Conservation (phyloP, 1,139 yeast genomes). For the Pneumocystis carinii region DNA sequence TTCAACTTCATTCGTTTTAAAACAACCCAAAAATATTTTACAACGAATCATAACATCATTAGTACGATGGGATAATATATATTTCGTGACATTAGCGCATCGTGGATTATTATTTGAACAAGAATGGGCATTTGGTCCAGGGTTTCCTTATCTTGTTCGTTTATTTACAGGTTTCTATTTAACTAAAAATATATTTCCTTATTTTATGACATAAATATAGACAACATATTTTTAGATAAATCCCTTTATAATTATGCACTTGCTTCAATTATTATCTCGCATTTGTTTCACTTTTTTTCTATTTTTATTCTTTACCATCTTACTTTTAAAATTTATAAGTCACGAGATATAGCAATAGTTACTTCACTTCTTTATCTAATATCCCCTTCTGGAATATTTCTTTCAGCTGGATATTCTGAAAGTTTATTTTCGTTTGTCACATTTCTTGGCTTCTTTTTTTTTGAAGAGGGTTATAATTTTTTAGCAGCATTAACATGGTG, state of each 20-base stretch:
- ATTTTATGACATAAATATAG: not conserved
- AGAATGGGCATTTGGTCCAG: slow-evolving; percentile 75
- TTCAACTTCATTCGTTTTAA: not conserved
- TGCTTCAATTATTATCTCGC: slow-evolving; percentile 27
- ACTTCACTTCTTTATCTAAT: slow-evolving; percentile 38
- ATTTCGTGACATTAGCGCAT: slow-evolving; percentile 45
- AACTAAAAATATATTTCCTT: not conserved
- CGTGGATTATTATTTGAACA: slow-evolving; percentile 53
- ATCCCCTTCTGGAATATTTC: slow-evolving; percentile 71
- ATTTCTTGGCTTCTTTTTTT: slow-evolving; percentile 41
- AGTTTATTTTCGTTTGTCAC: slow-evolving; percentile 52
- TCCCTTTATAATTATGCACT: not conserved
- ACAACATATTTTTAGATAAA: not conserved
- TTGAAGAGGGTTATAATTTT: slow-evolving; percentile 30
- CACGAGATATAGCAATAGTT: slow-evolving; percentile 25
- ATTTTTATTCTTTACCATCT: slow-evolving; percentile 35
- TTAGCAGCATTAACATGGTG: slow-evolving; percentile 47
- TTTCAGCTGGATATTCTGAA: slow-evolving; percentile 66
- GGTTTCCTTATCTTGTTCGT: slow-evolving; percentile 34
- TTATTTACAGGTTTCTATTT: slow-evolving; percentile 2
- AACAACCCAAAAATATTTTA: not conserved
- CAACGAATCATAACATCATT: slow-evolving; percentile 2
- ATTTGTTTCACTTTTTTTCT: slow-evolving; percentile 38
- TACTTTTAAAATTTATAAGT: slow-evolving; percentile 31
- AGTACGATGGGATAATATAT: slow-evolving; percentile 64